Evolutionary conservation across 129 eudicot species (phyloP).

Genomic region (Glebionis coronaria): DNA sequence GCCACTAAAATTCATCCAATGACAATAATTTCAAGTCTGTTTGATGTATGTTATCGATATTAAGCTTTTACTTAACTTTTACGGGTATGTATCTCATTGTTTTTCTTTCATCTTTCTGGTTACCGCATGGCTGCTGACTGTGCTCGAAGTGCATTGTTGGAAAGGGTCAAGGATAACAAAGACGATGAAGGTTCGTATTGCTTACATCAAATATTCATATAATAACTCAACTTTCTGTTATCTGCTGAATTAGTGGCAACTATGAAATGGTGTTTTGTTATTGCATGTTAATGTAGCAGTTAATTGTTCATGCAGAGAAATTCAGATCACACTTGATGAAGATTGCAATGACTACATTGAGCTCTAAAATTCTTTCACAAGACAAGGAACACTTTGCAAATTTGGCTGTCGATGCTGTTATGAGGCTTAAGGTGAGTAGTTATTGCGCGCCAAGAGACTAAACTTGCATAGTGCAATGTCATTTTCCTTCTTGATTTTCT

Average conservation of each 20-base stretch:
- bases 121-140: conserved; percentile 76
- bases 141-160: conserved; percentile 60
- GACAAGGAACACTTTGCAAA: conserved; percentile 87
- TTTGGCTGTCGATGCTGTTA: conserved; percentile 79
- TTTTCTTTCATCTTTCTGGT: conserved; percentile 29
- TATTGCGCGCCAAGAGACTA: background rate
- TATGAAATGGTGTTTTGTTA: too few species aligned
- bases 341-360: conserved; percentile 90
- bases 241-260: too few species aligned
- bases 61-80: background rate
- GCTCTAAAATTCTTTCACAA: conserved; percentile 74
- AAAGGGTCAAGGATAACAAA: conserved; percentile 44
- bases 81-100: background rate
- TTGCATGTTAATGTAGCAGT: too few species aligned
- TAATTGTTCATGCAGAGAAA: conserved; percentile 27
- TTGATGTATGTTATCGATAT: background rate
- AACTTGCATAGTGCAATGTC: too few species aligned
- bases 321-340: conserved; percentile 77
- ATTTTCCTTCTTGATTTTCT: too few species aligned
- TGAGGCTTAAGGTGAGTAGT: conserved; percentile 68
- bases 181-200: conserved; percentile 35
- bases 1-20: conserved; percentile 94
- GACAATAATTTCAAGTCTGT: conserved; percentile 84
- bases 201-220: background rate
- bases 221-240: too few species aligned